phyloP scores from a whole-genome alignment of 2,329 filamentous ascomycete genomes.

The Canariomyces notabilis region DNA sequence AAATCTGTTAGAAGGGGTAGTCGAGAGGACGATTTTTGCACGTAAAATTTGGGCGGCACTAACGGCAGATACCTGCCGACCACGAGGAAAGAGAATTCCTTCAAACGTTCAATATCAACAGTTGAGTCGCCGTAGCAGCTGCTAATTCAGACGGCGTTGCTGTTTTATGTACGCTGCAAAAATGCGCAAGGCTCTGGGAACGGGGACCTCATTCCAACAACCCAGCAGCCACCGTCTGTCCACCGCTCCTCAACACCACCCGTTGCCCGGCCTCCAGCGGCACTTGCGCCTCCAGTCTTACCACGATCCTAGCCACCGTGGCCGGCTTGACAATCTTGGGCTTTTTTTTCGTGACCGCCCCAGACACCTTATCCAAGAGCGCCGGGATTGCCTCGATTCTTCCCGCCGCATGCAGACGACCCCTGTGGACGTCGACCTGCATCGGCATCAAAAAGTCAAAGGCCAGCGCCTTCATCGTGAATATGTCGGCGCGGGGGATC shows the following conservation, averaged over 20 bases:
- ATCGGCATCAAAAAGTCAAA: slow-evolving; percentile 89
- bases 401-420: slow-evolving; percentile 73
- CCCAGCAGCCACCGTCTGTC: slow-evolving; percentile 82
- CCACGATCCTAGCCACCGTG: slow-evolving; percentile 67
- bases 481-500: slow-evolving; percentile 64
- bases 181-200: no score
- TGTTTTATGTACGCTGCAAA: no score
- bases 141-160: no score
- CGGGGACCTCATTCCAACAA: slow-evolving; percentile 80
- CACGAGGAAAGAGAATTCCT: no score
- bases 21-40: no score
- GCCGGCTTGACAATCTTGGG: slow-evolving; percentile 79
- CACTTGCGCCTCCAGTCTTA: slow-evolving; percentile 68
- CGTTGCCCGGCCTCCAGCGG: slow-evolving; percentile 76
- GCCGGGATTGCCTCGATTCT: slow-evolving; percentile 67
- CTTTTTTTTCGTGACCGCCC: slow-evolving; percentile 72
- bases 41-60: no score
- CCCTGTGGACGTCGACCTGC: slow-evolving; percentile 82
- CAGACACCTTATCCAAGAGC: slow-evolving; percentile 72
- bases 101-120: no score
- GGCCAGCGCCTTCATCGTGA: slow-evolving; percentile 79
- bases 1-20: no score
- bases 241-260: slow-evolving; percentile 74
- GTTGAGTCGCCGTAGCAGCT: no score
- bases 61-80: no score